Percentiles rank a stretch among this genome's conserved stretches.
Evolutionary conservation across 805 yeast genomes (phyloP).

Genomic region (Starmerella lactis-condensi): DNA sequence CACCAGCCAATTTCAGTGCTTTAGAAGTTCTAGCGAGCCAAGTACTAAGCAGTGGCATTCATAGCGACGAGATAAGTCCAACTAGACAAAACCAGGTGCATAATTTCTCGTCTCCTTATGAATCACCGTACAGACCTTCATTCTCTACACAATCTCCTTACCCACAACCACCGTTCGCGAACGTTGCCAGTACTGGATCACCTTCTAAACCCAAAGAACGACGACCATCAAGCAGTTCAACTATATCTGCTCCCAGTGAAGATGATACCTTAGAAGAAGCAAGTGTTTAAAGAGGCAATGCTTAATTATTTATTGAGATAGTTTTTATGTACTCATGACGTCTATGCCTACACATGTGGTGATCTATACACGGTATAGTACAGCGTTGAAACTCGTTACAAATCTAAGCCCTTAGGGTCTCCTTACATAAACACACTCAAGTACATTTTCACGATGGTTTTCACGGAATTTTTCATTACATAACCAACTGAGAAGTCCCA

Average conservation of each 20-base stretch:
- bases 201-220: slow-evolving; percentile 13
- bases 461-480: no score
- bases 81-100: background rate
- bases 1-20: slow-evolving; percentile 23
- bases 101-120: slow-evolving; percentile 7
- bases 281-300: background rate
- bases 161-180: slow-evolving; percentile 16
- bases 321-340: no score
- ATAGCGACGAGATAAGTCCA: background rate
- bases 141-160: slow-evolving; percentile 12
- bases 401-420: no score
- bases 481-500: background rate
- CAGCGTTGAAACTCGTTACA: no score
- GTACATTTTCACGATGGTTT: no score
- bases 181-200: slow-evolving; percentile 15
- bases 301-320: no score
- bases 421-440: no score
- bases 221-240: slow-evolving; percentile 22
- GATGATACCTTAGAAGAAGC: slow-evolving; percentile 18
- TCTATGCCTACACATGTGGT: no score
- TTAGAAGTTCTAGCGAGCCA: slow-evolving; percentile 39
- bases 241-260: slow-evolving; percentile 22
- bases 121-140: slow-evolving; percentile 12
- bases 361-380: no score
- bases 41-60: slow-evolving; percentile 23